A percentile compares a stretch with the other conserved stretches of the same genome.
phyloP scores from a whole-genome alignment of 352 stramenopile genomes.

The Phytophthora nicotianae region DNA sequence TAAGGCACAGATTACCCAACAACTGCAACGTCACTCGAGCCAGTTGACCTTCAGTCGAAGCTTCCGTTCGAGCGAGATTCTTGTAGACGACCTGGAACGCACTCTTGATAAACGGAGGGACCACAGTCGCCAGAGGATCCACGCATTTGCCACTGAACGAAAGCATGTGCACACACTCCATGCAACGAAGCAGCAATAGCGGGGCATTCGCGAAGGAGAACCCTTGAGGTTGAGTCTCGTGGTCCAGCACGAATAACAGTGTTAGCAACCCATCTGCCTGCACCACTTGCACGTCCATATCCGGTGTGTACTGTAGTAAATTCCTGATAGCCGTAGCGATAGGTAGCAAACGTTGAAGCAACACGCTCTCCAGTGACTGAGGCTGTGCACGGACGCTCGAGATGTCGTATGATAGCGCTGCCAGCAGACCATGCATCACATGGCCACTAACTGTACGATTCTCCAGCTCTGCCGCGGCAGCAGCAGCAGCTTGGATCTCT shows the following conservation, averaged over 20 bases:
- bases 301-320: constrained; percentile 77
- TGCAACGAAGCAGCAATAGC: constrained; percentile 80
- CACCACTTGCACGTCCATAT: constrained; percentile 87
- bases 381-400: constrained; percentile 74
- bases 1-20: constrained; percentile 84
- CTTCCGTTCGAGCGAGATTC: constrained; percentile 76
- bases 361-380: constrained; percentile 63
- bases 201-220: constrained; percentile 82
- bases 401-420: constrained; percentile 74
- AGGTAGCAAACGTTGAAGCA: constrained; percentile 76
- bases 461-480: constrained; percentile 37
- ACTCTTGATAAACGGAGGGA: constrained; percentile 87
- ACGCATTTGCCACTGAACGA: constrained; percentile 87
- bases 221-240: constrained; percentile 78
- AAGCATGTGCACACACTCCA: constrained; percentile 89
- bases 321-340: constrained; percentile 82
- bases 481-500: constrained; percentile 43
- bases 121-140: constrained; percentile 70
- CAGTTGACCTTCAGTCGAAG: constrained; percentile 81
- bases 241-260: constrained; percentile 78
- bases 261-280: constrained; percentile 77
- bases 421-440: constrained; percentile 79
- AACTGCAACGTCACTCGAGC: constrained; percentile 82
- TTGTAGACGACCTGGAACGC: constrained; percentile 87
- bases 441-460: constrained; percentile 61